A percentile compares a stretch with the other conserved stretches of the same genome.
Evolutionary conservation across 306 rosid species (phyloP).

Genomic region (Vigna reflexopilosa): DNA sequence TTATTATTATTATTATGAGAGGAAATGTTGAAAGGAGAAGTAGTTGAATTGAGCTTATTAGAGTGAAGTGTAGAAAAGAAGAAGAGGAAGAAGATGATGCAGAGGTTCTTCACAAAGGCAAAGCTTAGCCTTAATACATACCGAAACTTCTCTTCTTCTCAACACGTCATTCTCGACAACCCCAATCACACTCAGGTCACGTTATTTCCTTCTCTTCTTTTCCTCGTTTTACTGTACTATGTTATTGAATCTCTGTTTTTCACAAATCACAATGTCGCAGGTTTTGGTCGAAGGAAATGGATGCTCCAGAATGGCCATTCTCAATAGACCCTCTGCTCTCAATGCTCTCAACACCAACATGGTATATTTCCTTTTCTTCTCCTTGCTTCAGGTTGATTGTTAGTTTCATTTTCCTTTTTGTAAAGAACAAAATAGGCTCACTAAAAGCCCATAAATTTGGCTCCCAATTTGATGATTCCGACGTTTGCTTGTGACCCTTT

Average conservation of each 20-base stretch:
- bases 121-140: not conserved
- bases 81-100: not conserved
- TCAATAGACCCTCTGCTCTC: constrained; percentile 48
- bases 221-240: not conserved
- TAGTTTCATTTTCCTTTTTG: not conserved
- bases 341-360: constrained; percentile 48
- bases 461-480: not conserved
- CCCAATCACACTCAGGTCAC: not conserved
- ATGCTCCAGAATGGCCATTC: constrained; percentile 36
- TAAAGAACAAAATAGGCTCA: not conserved
- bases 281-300: constrained; percentile 44
- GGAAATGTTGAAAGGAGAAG: not conserved
- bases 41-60: not conserved
- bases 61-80: not conserved
- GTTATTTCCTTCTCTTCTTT: not conserved
- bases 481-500: not conserved
- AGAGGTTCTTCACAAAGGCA: not conserved
- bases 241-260: not conserved
- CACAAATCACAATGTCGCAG: constrained; percentile 11
- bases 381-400: not conserved
- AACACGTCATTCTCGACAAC: not conserved
- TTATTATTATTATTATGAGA: no score
- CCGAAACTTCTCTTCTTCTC: constrained; percentile 10
- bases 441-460: not conserved
- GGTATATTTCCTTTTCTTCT: not conserved